These are phyloP conservation scores for Apiospora arundinis DNA, from an alignment of 2,329 filamentous ascomycete species.

Conservation along the genomic window DNA sequence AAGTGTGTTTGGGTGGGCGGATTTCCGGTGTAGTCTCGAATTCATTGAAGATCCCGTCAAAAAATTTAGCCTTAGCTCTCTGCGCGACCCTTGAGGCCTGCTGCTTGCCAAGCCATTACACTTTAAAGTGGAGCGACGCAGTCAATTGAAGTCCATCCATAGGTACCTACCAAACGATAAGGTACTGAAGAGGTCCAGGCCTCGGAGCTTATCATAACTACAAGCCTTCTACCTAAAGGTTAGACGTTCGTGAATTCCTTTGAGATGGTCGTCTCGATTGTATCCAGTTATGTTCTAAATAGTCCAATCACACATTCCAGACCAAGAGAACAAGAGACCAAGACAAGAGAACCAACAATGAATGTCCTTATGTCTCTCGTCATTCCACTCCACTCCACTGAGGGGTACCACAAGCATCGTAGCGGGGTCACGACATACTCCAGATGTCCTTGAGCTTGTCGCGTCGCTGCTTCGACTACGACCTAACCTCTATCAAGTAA, in stretches of 20 bases:
- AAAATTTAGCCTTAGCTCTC: conserved; percentile 10
- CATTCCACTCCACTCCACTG: conserved; percentile 1
- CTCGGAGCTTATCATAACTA: neutral
- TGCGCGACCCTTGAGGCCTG: neutral
- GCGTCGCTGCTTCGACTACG: neutral
- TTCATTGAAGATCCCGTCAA: conserved; percentile 16
- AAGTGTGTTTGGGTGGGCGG: conserved; percentile 33
- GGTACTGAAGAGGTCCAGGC: no score
- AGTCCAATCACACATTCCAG: neutral
- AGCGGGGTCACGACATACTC: neutral
- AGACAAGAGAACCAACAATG: neutral
- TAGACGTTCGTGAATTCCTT: neutral
- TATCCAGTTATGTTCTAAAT: no score
- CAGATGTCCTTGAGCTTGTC: neutral
- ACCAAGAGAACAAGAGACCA: neutral
- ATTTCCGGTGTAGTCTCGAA: conserved; percentile 5
- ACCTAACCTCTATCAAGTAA: neutral
- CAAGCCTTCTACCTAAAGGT: neutral
- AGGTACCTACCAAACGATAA: no score
- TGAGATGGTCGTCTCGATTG: neutral
- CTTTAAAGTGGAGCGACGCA: neutral
- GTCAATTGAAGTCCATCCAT: no score
- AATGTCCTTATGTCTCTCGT: neutral
- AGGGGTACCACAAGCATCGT: neutral
- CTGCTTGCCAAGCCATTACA: conserved; percentile 9